A percentile compares a stretch with the other conserved stretches of the same genome.
These are phyloP conservation scores for Triticum turgidum DNA, from an alignment of 176 grass and related monocot genomes.

Conservation along the genomic window DNA sequence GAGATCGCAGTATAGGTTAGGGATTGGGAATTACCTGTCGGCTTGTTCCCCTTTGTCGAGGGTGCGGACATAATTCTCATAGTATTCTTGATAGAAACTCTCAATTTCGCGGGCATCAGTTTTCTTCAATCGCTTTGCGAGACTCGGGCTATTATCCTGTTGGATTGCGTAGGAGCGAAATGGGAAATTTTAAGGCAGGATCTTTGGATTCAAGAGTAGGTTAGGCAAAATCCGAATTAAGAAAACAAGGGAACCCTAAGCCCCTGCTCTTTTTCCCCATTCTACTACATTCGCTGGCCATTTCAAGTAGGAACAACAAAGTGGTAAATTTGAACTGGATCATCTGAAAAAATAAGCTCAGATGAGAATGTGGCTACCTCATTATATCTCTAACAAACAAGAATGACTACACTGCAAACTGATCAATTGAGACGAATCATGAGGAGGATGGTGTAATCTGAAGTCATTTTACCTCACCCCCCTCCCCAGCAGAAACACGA, in stretches of 20 bases:
- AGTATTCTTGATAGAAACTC: constrained; percentile 97
- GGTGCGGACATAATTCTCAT: constrained; percentile 89
- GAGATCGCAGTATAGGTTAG: not conserved
- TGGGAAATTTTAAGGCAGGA: not conserved
- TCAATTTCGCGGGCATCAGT: constrained; percentile 85
- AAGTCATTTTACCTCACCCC: not conserved
- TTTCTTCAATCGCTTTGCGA: constrained; percentile 82
- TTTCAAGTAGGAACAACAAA: not conserved
- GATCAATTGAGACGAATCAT: not conserved
- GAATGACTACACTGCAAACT: not conserved
- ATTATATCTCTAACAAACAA: constrained; percentile 14
- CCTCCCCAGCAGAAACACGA: not conserved
- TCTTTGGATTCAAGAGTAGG: not conserved
- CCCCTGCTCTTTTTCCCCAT: not conserved
- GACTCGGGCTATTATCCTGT: constrained; percentile 89
- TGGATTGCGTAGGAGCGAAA: not conserved
- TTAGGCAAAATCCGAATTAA: not conserved
- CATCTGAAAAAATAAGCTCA: not conserved
- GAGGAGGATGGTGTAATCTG: not conserved
- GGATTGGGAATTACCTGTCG: constrained; percentile 56
- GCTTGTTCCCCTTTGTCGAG: constrained; percentile 93
- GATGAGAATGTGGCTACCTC: not conserved
- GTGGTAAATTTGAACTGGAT: not conserved
- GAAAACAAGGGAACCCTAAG: not conserved
- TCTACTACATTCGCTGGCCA: not conserved